Conservation (phyloP, 768 basidiomycete genomes). For the Trametes cubensis region DNA sequence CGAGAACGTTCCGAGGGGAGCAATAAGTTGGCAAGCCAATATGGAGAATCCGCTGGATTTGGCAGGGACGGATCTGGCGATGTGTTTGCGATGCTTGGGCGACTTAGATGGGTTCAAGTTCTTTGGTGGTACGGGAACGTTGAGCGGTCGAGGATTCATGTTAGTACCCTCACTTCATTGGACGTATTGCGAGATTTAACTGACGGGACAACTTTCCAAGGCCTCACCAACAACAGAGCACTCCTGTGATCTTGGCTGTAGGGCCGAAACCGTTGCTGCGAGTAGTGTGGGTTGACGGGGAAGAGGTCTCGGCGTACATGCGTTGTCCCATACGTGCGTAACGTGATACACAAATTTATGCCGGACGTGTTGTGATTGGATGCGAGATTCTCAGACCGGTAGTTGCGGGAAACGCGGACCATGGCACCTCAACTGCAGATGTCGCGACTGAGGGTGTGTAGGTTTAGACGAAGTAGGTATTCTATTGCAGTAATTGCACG, state of each 20-base stretch:
- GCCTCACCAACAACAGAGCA: constrained; percentile 10
- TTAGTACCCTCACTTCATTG: not conserved
- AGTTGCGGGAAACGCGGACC: too few species aligned
- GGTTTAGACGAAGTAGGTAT: not conserved
- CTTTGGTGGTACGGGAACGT: constrained; percentile 16
- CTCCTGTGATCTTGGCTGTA: constrained; percentile 13
- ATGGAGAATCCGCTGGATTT: not conserved
- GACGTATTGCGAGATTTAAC: too few species aligned
- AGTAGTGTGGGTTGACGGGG: constrained; percentile 18
- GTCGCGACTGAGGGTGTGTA: not conserved
- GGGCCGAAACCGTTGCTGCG: constrained; percentile 1
- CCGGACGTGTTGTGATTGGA: too few species aligned
- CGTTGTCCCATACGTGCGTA: constrained; percentile 7
- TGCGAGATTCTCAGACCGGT: too few species aligned
- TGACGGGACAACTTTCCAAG: constrained; percentile 1
- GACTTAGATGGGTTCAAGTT: not conserved
- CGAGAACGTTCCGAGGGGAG: constrained; percentile 27
- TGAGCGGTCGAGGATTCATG: constrained; percentile 24
- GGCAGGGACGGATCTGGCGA: not conserved
- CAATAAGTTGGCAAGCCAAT: constrained; percentile 19
- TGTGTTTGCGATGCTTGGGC: constrained; percentile 2
- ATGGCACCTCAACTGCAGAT: too few species aligned
- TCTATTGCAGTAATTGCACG: not conserved
- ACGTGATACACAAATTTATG: not conserved
- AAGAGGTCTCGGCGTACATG: constrained; percentile 12